Base-by-base conservation (phyloP, 83 land plant genomes). In the Diphasiastrum complanatum region DNA sequence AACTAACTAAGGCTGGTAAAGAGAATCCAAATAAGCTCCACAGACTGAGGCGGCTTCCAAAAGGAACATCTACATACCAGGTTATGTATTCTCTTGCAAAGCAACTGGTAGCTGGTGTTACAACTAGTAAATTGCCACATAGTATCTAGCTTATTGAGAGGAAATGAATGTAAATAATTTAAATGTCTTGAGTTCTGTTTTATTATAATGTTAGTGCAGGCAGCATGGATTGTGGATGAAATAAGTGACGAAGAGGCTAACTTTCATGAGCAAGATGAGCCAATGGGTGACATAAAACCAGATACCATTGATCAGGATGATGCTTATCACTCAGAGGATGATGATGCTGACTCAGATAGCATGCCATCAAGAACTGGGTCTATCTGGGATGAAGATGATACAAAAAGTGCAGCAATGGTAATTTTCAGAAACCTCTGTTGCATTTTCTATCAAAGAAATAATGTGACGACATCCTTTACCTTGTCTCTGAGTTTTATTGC, bases 1-100 rank as follows among this genome's bases (percentile, higher is more conserved):
- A 91, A 47, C 77, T 86, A 69, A 86, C 75, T 28, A 81, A 87
- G 61, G 93, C 93, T 60, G 86, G 78, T 38, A 57, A 50, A 28
- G 66, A 32, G 31, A 68, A 72, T 3, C 60, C 72, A 47, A 46
- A 57, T 47, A 76, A 72, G 37, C n/a, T 19, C 30, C 24, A 20
- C 40, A 82, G 62, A 55, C 81, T 66, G 64, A 84, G 75, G 72
- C 34, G 18, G 16, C 75, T 90, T 46, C 93, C 97, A 37, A 68
- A 38, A 36, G 97, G 97, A 43, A 87, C 85, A 38, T 91, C 97
- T 45, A 81, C 83, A 1, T 91, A 91, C 41, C 97, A 91, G 97
- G 97, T 84, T 8, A 5, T n/a, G n/a, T 45, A 41, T 36, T 12
- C 53, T 1, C 8, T 40, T 8, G 8, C 8, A 8, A 28, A 28